These are phyloP conservation scores for Penicillium sp. DNA, from an alignment of 2,329 filamentous ascomycete species.

Conservation along the genomic window DNA sequence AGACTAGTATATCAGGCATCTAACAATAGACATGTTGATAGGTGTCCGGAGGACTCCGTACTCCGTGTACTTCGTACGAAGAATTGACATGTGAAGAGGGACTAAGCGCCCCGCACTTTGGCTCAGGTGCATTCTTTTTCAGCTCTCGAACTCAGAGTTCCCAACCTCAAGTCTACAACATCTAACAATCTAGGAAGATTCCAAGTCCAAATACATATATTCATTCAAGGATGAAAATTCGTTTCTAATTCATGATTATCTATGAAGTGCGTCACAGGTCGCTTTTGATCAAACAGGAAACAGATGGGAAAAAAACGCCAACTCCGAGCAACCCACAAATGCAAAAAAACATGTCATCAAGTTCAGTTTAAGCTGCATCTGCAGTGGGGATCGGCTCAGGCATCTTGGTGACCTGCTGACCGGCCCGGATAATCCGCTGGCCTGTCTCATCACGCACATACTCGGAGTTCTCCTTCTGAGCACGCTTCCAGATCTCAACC, in stretches of 20 bases:
- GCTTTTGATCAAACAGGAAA: constrained; percentile 20
- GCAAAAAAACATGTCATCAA: constrained; percentile 23
- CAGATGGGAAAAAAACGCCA: constrained; percentile 15
- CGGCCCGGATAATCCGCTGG: constrained; percentile 80
- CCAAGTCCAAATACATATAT: not conserved
- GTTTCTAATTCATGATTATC: constrained; percentile 32
- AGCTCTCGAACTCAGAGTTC: not conserved
- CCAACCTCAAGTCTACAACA: not conserved
- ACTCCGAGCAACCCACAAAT: constrained; percentile 26
- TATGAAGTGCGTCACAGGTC: constrained; percentile 19
- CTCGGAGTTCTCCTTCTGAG: constrained; percentile 73
- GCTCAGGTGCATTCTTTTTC: not conserved
- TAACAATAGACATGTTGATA: not conserved
- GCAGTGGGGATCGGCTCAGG: constrained; percentile 76
- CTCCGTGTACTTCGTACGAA: not conserved
- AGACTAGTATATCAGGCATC: not conserved
- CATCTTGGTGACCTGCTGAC: constrained; percentile 80
- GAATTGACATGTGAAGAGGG: not conserved
- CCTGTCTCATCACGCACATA: constrained; percentile 79
- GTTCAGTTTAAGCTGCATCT: constrained; percentile 63
- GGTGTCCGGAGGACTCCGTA: not conserved
- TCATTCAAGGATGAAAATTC: constrained; percentile 14
- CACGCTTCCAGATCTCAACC: constrained; percentile 90
- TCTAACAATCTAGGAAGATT: not conserved
- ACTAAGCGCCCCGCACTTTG: not conserved